A percentile compares a stretch with the other conserved stretches of the same genome.
These are phyloP conservation scores for Lizanozyma gosingica DNA, from an alignment of 1,139 yeast genomes.

Conservation along the genomic window DNA sequence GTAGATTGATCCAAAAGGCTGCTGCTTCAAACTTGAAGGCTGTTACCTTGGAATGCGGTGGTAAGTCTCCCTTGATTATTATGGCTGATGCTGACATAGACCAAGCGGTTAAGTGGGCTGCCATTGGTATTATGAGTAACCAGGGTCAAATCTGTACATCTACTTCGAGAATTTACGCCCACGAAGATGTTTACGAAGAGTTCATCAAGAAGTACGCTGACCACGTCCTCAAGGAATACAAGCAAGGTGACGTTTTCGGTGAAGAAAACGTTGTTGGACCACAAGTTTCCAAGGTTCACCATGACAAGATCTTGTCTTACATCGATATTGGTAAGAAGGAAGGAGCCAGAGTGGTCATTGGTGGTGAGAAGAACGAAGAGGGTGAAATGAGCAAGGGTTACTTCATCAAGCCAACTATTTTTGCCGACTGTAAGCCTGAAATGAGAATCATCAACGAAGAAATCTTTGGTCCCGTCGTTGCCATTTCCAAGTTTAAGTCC, in stretches of 20 bases:
- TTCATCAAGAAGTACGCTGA: slow-evolving; percentile 39
- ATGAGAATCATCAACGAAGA: slow-evolving; percentile 51
- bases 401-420: slow-evolving; percentile 45
- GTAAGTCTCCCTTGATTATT: slow-evolving; percentile 69
- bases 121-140: slow-evolving; percentile 74
- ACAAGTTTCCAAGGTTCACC: slow-evolving; percentile 62
- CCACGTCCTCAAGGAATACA: slow-evolving; percentile 33
- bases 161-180: slow-evolving; percentile 38
- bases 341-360: slow-evolving; percentile 46
- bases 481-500: slow-evolving; percentile 40
- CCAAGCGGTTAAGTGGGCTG: slow-evolving; percentile 79
- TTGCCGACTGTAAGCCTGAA: slow-evolving; percentile 42
- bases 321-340: slow-evolving; percentile 45
- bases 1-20: slow-evolving; percentile 46
- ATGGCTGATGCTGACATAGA: slow-evolving; percentile 72
- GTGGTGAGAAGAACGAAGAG: slow-evolving; percentile 32
- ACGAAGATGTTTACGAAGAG: slow-evolving; percentile 31
- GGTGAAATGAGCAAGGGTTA: slow-evolving; percentile 21
- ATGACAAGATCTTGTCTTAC: slow-evolving; percentile 47
- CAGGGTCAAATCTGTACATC: slow-evolving; percentile 46
- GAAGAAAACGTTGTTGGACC: slow-evolving; percentile 63
- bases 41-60: slow-evolving; percentile 87
- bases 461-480: slow-evolving; percentile 54
- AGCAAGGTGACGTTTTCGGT: slow-evolving; percentile 52
- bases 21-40: slow-evolving; percentile 63